Conservation (phyloP, 805 yeast genomes). For the Yarrowia hollandica region DNA sequence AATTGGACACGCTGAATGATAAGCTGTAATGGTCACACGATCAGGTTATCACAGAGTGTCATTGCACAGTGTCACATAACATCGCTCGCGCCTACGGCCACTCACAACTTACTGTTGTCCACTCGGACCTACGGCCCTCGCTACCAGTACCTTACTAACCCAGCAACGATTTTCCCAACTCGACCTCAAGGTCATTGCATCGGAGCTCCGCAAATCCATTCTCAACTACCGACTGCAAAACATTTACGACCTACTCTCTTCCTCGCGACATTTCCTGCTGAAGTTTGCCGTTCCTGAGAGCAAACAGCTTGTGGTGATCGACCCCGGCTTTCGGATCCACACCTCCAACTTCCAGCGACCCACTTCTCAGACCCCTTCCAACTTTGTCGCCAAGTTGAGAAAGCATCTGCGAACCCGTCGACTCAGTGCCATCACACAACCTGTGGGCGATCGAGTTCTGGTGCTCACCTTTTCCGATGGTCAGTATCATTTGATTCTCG, state of each 20-base stretch:
- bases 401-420: constrained; percentile 83
- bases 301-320: constrained; percentile 71
- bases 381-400: constrained; percentile 80
- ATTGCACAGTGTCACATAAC: too few species aligned
- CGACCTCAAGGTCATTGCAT: constrained; percentile 70
- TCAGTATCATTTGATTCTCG: constrained; percentile 69
- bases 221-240: constrained; percentile 74
- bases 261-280: constrained; percentile 69
- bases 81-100: too few species aligned
- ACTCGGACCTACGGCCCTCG: background rate
- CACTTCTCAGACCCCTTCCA: constrained; percentile 77
- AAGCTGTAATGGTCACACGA: too few species aligned
- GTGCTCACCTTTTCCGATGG: constrained; percentile 87
- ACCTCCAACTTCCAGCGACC: constrained; percentile 78
- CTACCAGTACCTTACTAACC: constrained; percentile 15
- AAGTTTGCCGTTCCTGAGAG: constrained; percentile 84
- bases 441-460: constrained; percentile 77
- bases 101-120: too few species aligned
- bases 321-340: constrained; percentile 83
- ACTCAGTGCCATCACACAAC: constrained; percentile 67
- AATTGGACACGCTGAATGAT: too few species aligned
- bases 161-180: constrained; percentile 85
- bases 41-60: too few species aligned
- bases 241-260: constrained; percentile 75
- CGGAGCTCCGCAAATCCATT: constrained; percentile 61